Evolutionary conservation across 1,284 basidiomycete genomes (phyloP), one percentile per base, ranked within the genome.

Genomic region (Thecaphora thlaspeos): DNA sequence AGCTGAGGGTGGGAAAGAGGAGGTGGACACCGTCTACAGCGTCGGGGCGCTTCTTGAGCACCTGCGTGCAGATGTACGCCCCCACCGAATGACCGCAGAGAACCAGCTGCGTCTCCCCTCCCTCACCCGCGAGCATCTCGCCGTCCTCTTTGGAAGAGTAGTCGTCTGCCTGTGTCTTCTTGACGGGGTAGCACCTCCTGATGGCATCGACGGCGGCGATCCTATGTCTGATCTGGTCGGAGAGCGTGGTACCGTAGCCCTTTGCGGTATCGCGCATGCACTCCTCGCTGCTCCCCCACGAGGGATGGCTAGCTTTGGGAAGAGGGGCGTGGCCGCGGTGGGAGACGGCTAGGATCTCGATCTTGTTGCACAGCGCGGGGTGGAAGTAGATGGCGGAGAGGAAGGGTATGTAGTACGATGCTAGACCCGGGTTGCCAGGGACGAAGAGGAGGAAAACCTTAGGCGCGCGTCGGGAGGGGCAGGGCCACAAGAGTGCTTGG

Each of bases 371-470:
- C 38, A 46, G 37, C 55, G 41, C 2, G 21, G 14, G 0, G 43
- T 21, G 1, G 51, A 43, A 44, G 37, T 63, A 52, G 46, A 63
- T 58, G 26, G 55, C 44, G 17, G 60, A 56, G 2, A 73, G 53
- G 41, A 62, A 73, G 19, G 47, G 52, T 12, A 58, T 56, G 51
- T 73, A 73, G 55, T 70, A 73, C 36, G 48, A 49, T 5, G 48
- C 28, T 5, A 73, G 23, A 4, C 71, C 71, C 0, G 71, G 71
- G 45, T 73, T 73, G 39, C 71, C 71, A 0, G 67, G 67, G 26
- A 73, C 62, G 43, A 73, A 71, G 41, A 73, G 46, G 1, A 73
- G 38, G 14, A 69, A 53, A 1, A 67, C 51, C 8, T 50, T 46
- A 3, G 69, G 69, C 5, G 48, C 44, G 0, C 7, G 2, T 1